Base-by-base conservation (phyloP, 352 stramenopile genomes). In the Aphanomyces euteiches region DNA sequence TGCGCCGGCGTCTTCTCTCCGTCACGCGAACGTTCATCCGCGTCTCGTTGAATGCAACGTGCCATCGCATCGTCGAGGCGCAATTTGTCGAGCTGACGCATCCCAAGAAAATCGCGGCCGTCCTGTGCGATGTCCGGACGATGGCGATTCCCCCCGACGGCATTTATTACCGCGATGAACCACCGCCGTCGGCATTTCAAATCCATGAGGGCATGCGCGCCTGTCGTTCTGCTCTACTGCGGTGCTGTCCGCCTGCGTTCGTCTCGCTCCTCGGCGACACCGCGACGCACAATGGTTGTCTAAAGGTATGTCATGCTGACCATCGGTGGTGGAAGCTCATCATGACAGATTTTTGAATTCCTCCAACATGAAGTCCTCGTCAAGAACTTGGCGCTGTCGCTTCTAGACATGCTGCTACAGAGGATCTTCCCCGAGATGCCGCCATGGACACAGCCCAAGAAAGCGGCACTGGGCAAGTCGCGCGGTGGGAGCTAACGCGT, bases 341-440 rank as follows among this genome's bases (percentile, higher is more conserved):
- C 7, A 38, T 15, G 13, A 7, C 48, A 69, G 61, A 12, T 69
- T 15, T 69, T 69, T 59, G 61, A 69, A 45, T 69, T 69, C 39
- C 21, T 69, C 10, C 61, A 69, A 38, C 61, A 69, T 59, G 61
- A 69, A 69, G 12, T 69, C 5, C 39, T 69, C 28, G 61, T 69
- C 21, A 69, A 69, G 48, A 69, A 50, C 48, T 36, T 69, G 7
- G 36, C 58, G 36, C 41, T 69, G n/a, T 69, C 61, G 21, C 41
- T 69, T 7, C 19, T 69, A n/a, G 61, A 69, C 15, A 3, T 69
- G 17, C 8, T 69, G 7, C 13, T 69, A 38, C 12, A 47, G 12
- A 47, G n/a, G n/a, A 8, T 69, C 7, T 69, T 69, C 48, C 61
- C 61, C 37, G 61, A 69, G 13, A 21, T 69, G 54, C 5, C 54